A percentile compares a stretch with the other conserved stretches of the same genome.
phyloP scores from a whole-genome alignment of 1,139 yeast genomes.

The Nakaseomyces nivariensis region DNA sequence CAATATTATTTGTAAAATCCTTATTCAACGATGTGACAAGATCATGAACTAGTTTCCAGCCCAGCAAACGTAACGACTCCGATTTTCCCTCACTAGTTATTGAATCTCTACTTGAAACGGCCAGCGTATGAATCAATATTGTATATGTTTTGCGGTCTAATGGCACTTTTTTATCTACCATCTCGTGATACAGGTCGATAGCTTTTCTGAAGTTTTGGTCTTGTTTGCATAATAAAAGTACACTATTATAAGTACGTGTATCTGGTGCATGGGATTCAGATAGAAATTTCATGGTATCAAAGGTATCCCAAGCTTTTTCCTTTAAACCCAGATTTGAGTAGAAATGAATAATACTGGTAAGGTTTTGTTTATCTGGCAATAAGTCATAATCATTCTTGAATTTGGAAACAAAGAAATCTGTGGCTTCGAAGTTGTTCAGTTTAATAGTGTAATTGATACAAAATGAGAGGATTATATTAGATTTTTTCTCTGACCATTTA shows the following conservation, averaged over 20 bases:
- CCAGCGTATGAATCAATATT: constrained; percentile 59
- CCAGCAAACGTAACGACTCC: constrained; percentile 21
- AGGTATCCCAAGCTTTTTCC: constrained; percentile 58
- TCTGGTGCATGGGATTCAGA: constrained; percentile 59
- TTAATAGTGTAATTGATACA: constrained; percentile 34
- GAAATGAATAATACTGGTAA: constrained; percentile 56
- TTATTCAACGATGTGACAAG: constrained; percentile 35
- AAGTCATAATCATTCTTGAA: constrained; percentile 31
- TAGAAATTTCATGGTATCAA: constrained; percentile 78
- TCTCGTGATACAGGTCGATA: constrained; percentile 65
- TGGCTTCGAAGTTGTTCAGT: constrained; percentile 36
- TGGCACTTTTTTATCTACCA: constrained; percentile 37
- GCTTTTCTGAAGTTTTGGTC: constrained; percentile 61
- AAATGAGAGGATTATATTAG: constrained; percentile 23
- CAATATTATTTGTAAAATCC: constrained; percentile 34
- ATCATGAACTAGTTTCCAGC: constrained; percentile 74
- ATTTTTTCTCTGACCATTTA: constrained; percentile 24
- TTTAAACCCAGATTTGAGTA: constrained; percentile 49
- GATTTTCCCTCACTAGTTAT: constrained; percentile 24
- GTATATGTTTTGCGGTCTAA: constrained; percentile 46
- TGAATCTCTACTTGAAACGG: constrained; percentile 56
- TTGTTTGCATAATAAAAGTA: constrained; percentile 57
- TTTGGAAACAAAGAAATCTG: constrained; percentile 33
- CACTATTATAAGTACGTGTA: constrained; percentile 53
- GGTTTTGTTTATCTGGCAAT: constrained; percentile 47